Conservation (phyloP, 768 basidiomycete species). For the Leccinum boreale region DNA sequence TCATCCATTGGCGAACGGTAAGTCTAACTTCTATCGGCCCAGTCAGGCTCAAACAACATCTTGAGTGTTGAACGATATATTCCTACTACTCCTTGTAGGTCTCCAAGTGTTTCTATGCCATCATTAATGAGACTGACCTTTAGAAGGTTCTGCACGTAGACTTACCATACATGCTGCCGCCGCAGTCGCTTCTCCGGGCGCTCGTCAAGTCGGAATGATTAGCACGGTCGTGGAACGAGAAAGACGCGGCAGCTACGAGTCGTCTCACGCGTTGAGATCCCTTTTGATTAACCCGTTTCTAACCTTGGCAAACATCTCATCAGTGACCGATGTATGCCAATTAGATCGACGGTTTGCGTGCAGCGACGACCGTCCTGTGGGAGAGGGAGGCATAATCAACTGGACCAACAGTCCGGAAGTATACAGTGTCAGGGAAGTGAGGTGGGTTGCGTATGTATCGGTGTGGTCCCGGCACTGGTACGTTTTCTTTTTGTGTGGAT, state of each 20-base stretch:
- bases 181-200: neutral
- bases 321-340: constrained; percentile 3
- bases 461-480: no score
- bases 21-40: neutral
- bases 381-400: neutral
- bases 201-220: neutral
- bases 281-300: neutral
- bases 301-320: neutral
- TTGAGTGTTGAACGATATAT: neutral
- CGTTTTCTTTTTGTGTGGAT: neutral
- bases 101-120: neutral
- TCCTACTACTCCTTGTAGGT: neutral
- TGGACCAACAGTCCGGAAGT: neutral
- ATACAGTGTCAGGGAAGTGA: neutral
- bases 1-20: constrained; percentile 1
- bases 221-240: neutral
- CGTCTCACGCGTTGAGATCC: neutral
- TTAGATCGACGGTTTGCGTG: neutral
- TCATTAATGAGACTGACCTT: neutral
- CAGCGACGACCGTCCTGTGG: neutral
- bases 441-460: neutral
- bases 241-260: neutral
- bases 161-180: neutral
- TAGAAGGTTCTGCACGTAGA: neutral
- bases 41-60: neutral